phyloP scores from a whole-genome alignment of 2,329 filamentous ascomycete genomes.

The Pseudogymnoascus sp. region DNA sequence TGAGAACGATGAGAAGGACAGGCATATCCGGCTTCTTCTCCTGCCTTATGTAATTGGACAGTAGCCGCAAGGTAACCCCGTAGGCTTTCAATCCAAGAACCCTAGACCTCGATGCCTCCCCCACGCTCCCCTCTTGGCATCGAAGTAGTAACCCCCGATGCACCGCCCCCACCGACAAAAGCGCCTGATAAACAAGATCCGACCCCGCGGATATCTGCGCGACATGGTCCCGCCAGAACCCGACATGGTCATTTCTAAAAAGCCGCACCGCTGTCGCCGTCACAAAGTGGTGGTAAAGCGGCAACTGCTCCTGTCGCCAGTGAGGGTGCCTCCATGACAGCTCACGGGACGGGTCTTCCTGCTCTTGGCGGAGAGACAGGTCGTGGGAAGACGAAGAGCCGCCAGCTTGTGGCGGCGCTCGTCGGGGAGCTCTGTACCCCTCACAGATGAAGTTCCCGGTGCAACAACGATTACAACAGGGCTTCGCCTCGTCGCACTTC shows the following conservation, averaged over 20 bases:
- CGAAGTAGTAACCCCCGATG: slow-evolving; percentile 17
- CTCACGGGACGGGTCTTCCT: not conserved
- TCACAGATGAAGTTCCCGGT: slow-evolving; percentile 13
- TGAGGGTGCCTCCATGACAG: not conserved
- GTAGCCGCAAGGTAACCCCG: not conserved
- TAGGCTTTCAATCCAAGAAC: not conserved
- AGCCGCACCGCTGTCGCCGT: slow-evolving; percentile 16
- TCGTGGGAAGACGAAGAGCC: not conserved
- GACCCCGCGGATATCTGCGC: slow-evolving; percentile 18
- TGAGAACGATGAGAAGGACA: not conserved
- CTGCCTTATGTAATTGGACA: not conserved
- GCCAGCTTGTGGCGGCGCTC: not conserved
- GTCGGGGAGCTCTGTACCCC: not conserved
- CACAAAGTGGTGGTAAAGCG: slow-evolving; percentile 21
- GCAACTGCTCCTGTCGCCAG: slow-evolving; percentile 18
- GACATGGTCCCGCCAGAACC: slow-evolving; percentile 20
- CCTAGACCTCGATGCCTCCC: slow-evolving; percentile 8
- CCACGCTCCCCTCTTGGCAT: slow-evolving; percentile 9
- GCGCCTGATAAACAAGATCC: slow-evolving; percentile 18
- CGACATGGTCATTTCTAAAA: slow-evolving; percentile 17
- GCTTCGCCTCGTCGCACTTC: slow-evolving; percentile 19
- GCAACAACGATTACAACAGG: slow-evolving; percentile 16
- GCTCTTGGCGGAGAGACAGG: not conserved
- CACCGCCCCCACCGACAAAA: slow-evolving; percentile 17
- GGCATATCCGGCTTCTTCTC: not conserved